Percentiles rank a stretch among this genome's conserved stretches.
Conservation (phyloP, 768 basidiomycete genomes). For the Holtermanniella nyarrowii region DNA sequence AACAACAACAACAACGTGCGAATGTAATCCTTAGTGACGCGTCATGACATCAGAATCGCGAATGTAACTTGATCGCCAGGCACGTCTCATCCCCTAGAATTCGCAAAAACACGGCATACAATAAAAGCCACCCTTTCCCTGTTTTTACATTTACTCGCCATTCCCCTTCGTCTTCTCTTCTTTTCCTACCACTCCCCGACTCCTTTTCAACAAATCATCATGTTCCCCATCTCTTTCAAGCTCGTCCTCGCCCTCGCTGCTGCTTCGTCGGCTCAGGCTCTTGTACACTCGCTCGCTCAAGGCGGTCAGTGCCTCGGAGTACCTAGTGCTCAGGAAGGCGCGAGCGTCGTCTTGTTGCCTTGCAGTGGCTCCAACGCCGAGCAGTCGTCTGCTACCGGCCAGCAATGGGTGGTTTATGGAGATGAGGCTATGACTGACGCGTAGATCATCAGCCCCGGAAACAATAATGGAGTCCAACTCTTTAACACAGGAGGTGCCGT, state of each 20-base stretch:
- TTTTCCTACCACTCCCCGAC: no score
- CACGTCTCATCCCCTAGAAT: no score
- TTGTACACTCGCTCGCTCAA: conserved; percentile 12
- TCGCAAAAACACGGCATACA: no score
- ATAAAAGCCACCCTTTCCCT: no score
- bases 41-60: no score
- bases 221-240: conserved; percentile 1
- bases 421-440: background rate
- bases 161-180: no score
- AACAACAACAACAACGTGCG: no score
- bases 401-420: conserved; percentile 16
- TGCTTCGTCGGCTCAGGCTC: conserved; percentile 6
- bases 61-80: no score
- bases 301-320: conserved; percentile 16
- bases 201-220: background rate
- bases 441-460: conserved; percentile 12
- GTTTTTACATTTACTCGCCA: no score
- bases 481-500: conserved; percentile 15
- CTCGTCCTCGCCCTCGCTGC: conserved; percentile 10
- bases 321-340: conserved; percentile 7
- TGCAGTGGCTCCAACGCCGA: conserved; percentile 14
- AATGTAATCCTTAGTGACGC: no score
- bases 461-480: conserved; percentile 19
- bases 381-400: conserved; percentile 11
- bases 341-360: conserved; percentile 7